phyloP scores from a whole-genome alignment of 2,329 filamentous ascomycete genomes.

The Calonectria pteridis region DNA sequence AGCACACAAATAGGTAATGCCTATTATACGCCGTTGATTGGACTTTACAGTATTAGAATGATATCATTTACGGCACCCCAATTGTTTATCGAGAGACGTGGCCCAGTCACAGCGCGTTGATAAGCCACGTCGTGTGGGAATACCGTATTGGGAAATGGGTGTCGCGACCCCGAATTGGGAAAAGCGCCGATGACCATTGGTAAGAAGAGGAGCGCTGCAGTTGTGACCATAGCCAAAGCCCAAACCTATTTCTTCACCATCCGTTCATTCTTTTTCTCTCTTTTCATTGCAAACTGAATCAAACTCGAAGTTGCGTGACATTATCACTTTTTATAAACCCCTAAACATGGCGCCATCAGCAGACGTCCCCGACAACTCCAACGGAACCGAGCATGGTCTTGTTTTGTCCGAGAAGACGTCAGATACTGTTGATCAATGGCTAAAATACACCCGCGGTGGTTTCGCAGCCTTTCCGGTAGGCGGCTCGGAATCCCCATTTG shows the following conservation, averaged over 20 bases:
- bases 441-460: conserved; percentile 14
- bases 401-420: conserved; percentile 1
- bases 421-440: conserved; percentile 1
- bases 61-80: neutral
- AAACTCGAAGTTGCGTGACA: neutral
- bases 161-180: conserved; percentile 5
- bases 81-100: neutral
- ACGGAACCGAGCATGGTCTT: neutral
- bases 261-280: neutral
- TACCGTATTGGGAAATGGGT: conserved; percentile 22
- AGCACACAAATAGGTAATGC: neutral
- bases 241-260: neutral
- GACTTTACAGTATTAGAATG: neutral
- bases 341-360: conserved; percentile 19
- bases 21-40: neutral
- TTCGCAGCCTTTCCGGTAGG: conserved; percentile 22
- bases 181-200: neutral
- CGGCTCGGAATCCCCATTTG: neutral
- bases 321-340: neutral
- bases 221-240: neutral
- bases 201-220: no score
- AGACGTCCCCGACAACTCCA: neutral
- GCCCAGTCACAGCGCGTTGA: neutral
- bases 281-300: neutral
- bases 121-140: neutral